A percentile compares a stretch with the other conserved stretches of the same genome.
Evolutionary conservation across 495 filamentous ascomycete genomes (phyloP).

Genomic region (Penicillium lagena): DNA sequence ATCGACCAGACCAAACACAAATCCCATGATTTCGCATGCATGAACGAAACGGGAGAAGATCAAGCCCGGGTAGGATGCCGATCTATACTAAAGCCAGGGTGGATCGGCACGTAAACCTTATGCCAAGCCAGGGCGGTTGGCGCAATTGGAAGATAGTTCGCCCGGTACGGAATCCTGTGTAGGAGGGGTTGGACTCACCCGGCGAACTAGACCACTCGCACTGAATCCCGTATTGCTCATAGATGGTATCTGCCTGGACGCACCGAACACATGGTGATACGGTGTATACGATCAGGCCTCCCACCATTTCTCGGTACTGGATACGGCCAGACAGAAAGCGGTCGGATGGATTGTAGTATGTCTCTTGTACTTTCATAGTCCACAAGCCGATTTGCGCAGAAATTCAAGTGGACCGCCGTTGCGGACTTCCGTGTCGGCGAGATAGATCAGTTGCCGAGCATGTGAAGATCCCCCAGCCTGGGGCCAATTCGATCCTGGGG

Average conservation of each 20-base stretch:
- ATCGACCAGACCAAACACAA: neutral
- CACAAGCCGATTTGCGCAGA: neutral
- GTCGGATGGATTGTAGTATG: neutral
- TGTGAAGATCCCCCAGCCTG: constrained; percentile 10
- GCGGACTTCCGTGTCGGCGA: constrained; percentile 11
- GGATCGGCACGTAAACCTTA: constrained; percentile 15
- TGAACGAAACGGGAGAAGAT: constrained; percentile 3
- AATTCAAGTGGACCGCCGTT: constrained; percentile 10
- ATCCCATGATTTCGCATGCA: neutral
- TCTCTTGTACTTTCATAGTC: neutral
- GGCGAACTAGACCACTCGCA: no score
- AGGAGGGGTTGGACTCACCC: neutral
- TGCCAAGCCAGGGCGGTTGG: constrained; percentile 9
- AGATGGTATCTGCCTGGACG: no score
- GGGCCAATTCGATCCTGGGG: no score
- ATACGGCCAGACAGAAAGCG: no score
- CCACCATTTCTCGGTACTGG: no score
- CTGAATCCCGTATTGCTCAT: no score
- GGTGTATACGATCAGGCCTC: no score
- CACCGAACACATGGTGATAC: no score
- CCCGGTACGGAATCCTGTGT: neutral
- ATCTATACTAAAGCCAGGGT: constrained; percentile 7
- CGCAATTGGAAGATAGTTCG: neutral
- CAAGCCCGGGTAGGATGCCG: constrained; percentile 3
- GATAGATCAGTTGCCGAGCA: constrained; percentile 17